Percentiles rank a stretch among this genome's conserved stretches.
These are phyloP conservation scores for Ogataea thermomethanolica DNA, from an alignment of 805 yeast species.

Conservation along the genomic window DNA sequence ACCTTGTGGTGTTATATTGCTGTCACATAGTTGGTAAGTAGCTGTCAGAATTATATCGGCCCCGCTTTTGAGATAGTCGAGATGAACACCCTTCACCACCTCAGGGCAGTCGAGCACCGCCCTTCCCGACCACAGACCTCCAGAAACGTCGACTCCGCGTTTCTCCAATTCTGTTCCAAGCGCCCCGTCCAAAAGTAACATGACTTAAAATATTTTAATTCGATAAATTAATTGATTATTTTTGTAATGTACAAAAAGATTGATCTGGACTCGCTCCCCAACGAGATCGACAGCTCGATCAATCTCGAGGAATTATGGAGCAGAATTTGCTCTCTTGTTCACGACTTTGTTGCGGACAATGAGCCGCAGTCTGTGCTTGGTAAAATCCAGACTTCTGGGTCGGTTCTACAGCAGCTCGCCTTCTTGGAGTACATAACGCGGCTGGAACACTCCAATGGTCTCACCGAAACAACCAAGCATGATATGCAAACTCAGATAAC, in stretches of 20 bases:
- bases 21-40: constrained; percentile 57
- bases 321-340: neutral
- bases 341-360: constrained; percentile 4
- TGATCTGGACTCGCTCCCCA: constrained; percentile 5
- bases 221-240: neutral
- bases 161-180: constrained; percentile 61
- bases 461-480: no score
- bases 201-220: constrained; percentile 2
- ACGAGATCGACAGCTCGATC: constrained; percentile 4
- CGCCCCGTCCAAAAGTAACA: constrained; percentile 53
- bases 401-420: constrained; percentile 3
- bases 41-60: constrained; percentile 53
- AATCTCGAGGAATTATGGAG: constrained; percentile 5
- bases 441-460: no score
- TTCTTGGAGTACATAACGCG: neutral
- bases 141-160: constrained; percentile 41
- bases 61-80: constrained; percentile 49
- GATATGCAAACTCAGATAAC: neutral
- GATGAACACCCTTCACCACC: constrained; percentile 45
- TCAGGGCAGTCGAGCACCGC: constrained; percentile 45
- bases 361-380: neutral
- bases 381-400: neutral
- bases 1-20: constrained; percentile 34
- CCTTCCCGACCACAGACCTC: constrained; percentile 60
- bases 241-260: neutral